These are phyloP conservation scores for Linum usitatissimum DNA, from an alignment of 345 rosid genomes.

Conservation along the genomic window DNA sequence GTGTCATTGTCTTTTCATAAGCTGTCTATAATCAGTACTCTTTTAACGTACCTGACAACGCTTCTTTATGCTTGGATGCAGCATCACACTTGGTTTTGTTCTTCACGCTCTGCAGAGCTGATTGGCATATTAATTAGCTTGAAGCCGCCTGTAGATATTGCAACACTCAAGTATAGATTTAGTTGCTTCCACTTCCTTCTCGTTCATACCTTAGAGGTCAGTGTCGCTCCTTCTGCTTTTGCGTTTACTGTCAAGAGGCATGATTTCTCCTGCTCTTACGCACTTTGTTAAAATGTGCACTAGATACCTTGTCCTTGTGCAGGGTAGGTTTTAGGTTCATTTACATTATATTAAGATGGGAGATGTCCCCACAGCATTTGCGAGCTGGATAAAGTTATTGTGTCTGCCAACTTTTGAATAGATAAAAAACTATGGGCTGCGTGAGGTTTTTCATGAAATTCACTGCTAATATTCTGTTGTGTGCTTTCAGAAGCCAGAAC, in stretches of 20 bases:
- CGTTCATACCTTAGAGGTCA: slow-evolving; percentile 66
- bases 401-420: neutral
- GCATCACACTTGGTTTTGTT: slow-evolving; percentile 72
- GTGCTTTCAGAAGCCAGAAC: slow-evolving; percentile 42
- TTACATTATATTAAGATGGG: neutral
- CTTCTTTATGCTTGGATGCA: slow-evolving; percentile 28
- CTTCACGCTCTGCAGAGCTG: slow-evolving; percentile 54
- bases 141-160: slow-evolving; percentile 39
- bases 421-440: neutral
- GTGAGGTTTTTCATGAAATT: neutral
- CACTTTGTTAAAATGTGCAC: neutral
- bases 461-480: slow-evolving; percentile 6
- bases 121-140: slow-evolving; percentile 53
- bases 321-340: neutral
- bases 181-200: slow-evolving; percentile 56
- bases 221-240: neutral
- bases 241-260: neutral
- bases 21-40: slow-evolving; percentile 4
- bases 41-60: slow-evolving; percentile 9
- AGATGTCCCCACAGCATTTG: neutral
- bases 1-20: slow-evolving; percentile 8
- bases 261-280: neutral
- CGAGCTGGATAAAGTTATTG: neutral
- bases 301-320: neutral
- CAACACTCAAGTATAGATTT: slow-evolving; percentile 56